Evolutionary conservation across 1,139 yeast genomes (phyloP).

Genomic region (Sugiyamaella novakii): DNA sequence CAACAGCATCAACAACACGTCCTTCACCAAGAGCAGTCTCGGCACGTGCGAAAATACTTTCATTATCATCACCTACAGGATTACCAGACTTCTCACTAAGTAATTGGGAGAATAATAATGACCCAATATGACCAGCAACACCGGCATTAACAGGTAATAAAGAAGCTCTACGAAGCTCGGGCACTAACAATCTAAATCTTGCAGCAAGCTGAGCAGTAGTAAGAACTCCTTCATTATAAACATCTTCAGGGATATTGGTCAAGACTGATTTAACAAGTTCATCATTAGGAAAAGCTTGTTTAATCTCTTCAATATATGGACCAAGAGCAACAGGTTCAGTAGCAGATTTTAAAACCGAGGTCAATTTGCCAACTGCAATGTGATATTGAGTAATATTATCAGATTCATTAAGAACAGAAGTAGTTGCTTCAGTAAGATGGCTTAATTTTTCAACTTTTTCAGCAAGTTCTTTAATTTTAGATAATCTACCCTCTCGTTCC

Average conservation of each 20-base stretch:
- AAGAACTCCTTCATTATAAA: constrained; percentile 59
- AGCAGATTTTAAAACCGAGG: constrained; percentile 48
- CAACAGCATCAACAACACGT: constrained; percentile 83
- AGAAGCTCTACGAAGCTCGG: constrained; percentile 87
- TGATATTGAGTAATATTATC: constrained; percentile 61
- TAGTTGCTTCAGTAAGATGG: constrained; percentile 59
- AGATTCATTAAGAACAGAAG: constrained; percentile 56
- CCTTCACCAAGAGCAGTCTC: constrained; percentile 74
- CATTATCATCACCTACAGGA: constrained; percentile 82
- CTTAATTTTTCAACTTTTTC: constrained; percentile 61
- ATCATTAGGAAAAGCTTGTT: constrained; percentile 50
- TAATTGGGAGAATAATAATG: constrained; percentile 72
- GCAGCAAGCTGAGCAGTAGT: constrained; percentile 54
- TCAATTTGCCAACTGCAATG: constrained; percentile 57
- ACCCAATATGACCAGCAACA: constrained; percentile 84
- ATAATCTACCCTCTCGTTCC: constrained; percentile 82
- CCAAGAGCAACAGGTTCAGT: constrained; percentile 44
- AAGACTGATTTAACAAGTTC: constrained; percentile 50
- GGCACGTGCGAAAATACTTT: constrained; percentile 85
- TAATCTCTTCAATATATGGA: constrained; percentile 43
- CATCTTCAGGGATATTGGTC: constrained; percentile 52
- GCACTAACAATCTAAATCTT: constrained; percentile 75
- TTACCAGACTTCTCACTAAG: constrained; percentile 64
- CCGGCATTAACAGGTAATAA: constrained; percentile 95
- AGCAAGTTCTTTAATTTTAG: constrained; percentile 64